Evolutionary conservation across 108 stramenopile species (phyloP).

Genomic region (Stephanodiscus triporus): DNA sequence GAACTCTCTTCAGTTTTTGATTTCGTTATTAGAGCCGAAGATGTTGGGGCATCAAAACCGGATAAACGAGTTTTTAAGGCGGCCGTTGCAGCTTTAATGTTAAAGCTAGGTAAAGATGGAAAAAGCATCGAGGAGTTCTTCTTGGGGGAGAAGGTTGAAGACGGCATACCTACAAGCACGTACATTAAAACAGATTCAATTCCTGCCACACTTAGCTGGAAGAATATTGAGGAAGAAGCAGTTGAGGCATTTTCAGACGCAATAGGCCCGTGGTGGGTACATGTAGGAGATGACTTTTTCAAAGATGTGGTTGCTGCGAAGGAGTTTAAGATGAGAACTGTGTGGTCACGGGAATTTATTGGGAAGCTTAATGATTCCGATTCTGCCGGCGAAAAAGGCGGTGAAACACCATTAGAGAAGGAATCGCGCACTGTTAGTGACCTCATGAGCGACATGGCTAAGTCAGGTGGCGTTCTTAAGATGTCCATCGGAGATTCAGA

Average conservation of each 20-base stretch:
- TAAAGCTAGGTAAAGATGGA: slow-evolving; percentile 25
- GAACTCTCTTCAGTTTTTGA: slow-evolving; percentile 58
- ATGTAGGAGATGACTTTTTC: slow-evolving; percentile 86
- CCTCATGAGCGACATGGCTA: slow-evolving; percentile 39
- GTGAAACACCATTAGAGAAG: background rate
- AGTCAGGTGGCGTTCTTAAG: slow-evolving; percentile 29
- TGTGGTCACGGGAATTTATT: slow-evolving; percentile 79
- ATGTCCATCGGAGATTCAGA: slow-evolving; percentile 46
- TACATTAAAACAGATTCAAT: background rate
- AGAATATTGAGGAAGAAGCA: slow-evolving; percentile 26
- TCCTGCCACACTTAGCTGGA: slow-evolving; percentile 19
- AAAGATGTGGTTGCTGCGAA: slow-evolving; percentile 88
- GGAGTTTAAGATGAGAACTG: slow-evolving; percentile 72
- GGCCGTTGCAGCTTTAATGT: slow-evolving; percentile 50
- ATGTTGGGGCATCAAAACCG: slow-evolving; percentile 81
- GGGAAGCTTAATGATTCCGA: background rate
- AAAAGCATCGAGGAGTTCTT: slow-evolving; percentile 42
- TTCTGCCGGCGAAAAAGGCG: background rate
- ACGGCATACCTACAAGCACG: background rate
- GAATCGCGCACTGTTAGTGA: slow-evolving; percentile 29
- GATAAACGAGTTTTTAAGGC: slow-evolving; percentile 70
- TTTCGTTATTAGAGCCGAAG: slow-evolving; percentile 81
- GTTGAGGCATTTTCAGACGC: slow-evolving; percentile 44
- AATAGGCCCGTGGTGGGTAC: slow-evolving; percentile 85
- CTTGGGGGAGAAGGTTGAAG: slow-evolving; percentile 15